phyloP scores from a whole-genome alignment of 2,329 filamentous ascomycete genomes.

The Fusarium stilboides region DNA sequence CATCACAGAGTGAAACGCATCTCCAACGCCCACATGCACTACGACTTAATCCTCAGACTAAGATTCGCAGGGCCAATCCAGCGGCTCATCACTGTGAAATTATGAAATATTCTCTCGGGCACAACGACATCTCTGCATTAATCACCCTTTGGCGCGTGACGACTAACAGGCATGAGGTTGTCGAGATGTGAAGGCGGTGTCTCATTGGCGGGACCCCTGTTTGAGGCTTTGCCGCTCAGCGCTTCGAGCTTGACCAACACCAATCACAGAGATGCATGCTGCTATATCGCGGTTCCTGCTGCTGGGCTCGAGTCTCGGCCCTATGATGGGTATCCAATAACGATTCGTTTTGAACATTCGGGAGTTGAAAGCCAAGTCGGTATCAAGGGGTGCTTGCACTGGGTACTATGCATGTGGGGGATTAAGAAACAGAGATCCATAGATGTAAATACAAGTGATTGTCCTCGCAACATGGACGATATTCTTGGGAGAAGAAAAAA shows the following conservation, averaged over 20 bases:
- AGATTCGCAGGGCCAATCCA: conserved; percentile 41
- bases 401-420: conserved; percentile 36
- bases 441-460: conserved; percentile 48
- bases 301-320: conserved; percentile 40
- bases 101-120: conserved; percentile 20
- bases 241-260: conserved; percentile 48
- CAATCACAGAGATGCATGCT: conserved; percentile 48
- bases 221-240: conserved; percentile 44
- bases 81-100: conserved; percentile 35
- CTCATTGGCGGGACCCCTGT: conserved; percentile 50
- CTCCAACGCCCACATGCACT: conserved; percentile 37
- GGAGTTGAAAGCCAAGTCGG: conserved; percentile 35
- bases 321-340: conserved; percentile 41
- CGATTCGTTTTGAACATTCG: conserved; percentile 28
- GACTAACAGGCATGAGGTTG: conserved; percentile 31
- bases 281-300: conserved; percentile 31
- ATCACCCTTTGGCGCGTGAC: conserved; percentile 48
- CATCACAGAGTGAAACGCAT: conserved; percentile 41
- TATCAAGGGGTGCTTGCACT: conserved; percentile 31
- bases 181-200: conserved; percentile 3
- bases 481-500: conserved; percentile 2
- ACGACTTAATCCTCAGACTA: conserved; percentile 31
- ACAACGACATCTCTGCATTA: conserved; percentile 44
- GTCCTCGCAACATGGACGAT: conserved; percentile 30
- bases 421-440: conserved; percentile 19